These are phyloP conservation scores for Alisma plantagoaquatica DNA, from an alignment of 106 monocot genomes.

Conservation along the genomic window DNA sequence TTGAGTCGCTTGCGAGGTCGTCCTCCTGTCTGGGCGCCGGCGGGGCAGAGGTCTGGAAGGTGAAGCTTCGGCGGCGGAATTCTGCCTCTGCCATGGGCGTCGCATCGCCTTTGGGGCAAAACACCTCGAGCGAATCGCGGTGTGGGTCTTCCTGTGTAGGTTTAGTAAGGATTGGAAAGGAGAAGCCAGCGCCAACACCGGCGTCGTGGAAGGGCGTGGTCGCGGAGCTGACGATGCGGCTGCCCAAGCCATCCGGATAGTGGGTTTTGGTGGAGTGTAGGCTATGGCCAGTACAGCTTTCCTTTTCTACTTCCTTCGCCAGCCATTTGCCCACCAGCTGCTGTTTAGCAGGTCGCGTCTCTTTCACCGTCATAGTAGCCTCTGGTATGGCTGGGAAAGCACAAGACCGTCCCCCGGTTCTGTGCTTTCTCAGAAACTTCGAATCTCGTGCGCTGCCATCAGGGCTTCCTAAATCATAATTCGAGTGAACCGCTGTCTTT, in stretches of 20 bases:
- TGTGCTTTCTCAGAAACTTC: no score
- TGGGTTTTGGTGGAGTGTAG: slow-evolving; percentile 8
- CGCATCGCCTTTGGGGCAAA: slow-evolving; percentile 16
- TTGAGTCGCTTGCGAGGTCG: slow-evolving; percentile 52
- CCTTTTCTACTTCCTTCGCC: no score
- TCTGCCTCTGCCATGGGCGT: not conserved
- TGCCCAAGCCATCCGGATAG: not conserved
- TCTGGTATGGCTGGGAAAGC: no score
- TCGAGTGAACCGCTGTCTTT: no score
- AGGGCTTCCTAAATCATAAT: no score
- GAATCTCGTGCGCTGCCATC: no score
- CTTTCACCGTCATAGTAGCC: no score
- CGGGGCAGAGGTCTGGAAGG: no score
- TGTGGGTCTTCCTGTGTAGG: slow-evolving; percentile 12
- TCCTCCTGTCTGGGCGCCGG: slow-evolving; percentile 37
- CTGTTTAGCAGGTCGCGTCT: no score
- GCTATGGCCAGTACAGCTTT: slow-evolving; percentile 12
- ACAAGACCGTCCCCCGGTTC: no score
- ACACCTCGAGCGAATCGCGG: slow-evolving; percentile 39
- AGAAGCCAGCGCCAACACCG: slow-evolving; percentile 16
- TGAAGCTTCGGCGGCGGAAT: slow-evolving; percentile 7
- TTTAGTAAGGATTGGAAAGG: slow-evolving; percentile 18
- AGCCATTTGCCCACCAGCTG: no score
- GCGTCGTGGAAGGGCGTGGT: not conserved
- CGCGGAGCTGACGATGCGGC: not conserved